Evolutionary conservation across 331 rosid genomes (phyloP).

Genomic region (Cydonia oblonga): DNA sequence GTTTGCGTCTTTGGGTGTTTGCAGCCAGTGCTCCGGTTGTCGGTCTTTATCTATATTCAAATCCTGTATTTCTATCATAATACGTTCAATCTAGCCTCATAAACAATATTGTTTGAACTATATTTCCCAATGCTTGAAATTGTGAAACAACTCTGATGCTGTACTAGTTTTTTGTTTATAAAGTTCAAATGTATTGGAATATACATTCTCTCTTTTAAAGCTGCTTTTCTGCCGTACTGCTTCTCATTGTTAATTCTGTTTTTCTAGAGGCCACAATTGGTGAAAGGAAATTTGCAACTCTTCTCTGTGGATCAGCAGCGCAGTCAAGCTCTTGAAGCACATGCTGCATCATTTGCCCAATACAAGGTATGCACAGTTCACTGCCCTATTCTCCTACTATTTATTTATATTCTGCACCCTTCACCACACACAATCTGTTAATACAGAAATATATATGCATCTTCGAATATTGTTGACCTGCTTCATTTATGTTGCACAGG

Average conservation of each 20-base stretch:
- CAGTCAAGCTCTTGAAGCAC: conserved; percentile 99
- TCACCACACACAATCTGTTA: not conserved
- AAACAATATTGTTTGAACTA: not conserved
- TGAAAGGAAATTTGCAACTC: conserved; percentile 98
- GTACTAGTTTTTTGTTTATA: not conserved
- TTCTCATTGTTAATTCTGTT: conserved; percentile 4
- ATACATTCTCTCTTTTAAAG: not conserved
- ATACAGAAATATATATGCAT: not conserved
- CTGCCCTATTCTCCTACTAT: not conserved
- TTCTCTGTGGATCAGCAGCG: conserved; percentile 95
- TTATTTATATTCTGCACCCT: not conserved
- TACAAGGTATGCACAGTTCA: conserved; percentile 67
- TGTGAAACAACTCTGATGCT: not conserved
- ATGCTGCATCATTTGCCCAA: conserved; percentile 95
- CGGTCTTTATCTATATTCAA: not conserved
- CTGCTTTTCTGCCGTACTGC: conserved; percentile 1
- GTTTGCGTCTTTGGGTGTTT: not conserved
- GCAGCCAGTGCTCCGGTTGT: not conserved
- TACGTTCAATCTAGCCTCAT: not conserved
- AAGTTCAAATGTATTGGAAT: not conserved
- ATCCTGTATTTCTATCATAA: not conserved
- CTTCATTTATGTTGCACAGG: conserved; percentile 26
- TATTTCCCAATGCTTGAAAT: not conserved
- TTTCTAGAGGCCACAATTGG: conserved; percentile 83
- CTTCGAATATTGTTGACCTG: not conserved